Percentiles rank a stretch among this genome's conserved stretches.
These are phyloP conservation scores for Niveomyces coronatus DNA, from an alignment of 2,329 filamentous ascomycete genomes.

Conservation along the genomic window DNA sequence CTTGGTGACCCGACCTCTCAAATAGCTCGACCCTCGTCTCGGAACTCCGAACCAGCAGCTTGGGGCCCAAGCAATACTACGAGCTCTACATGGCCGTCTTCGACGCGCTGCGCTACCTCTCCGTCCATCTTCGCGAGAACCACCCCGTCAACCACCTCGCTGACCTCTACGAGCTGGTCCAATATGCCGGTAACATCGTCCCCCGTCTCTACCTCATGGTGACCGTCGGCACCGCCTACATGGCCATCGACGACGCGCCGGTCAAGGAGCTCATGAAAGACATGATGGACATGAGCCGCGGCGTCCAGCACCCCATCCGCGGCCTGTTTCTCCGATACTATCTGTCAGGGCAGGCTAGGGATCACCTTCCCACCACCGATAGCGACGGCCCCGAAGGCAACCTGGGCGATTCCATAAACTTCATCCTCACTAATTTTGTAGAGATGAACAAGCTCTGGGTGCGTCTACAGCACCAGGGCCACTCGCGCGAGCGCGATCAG, in stretches of 20 bases:
- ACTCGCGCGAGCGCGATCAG: constrained; percentile 88
- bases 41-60: constrained; percentile 91
- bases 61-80: constrained; percentile 99
- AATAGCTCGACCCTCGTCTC: constrained; percentile 97
- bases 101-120: constrained; percentile 91
- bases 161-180: constrained; percentile 93
- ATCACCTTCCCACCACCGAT: constrained; percentile 70
- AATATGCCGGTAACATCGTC: constrained; percentile 97
- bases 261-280: constrained; percentile 99
- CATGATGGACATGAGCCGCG: constrained; percentile 99
- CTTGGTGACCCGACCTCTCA: constrained; percentile 8
- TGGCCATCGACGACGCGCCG: constrained; percentile 94
- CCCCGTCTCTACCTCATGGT: constrained; percentile 98
- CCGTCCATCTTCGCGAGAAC: constrained; percentile 91
- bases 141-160: constrained; percentile 97
- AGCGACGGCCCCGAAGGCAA: constrained; percentile 92
- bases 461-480: constrained; percentile 90
- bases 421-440: constrained; percentile 95
- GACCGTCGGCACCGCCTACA: constrained; percentile 97
- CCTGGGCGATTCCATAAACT: constrained; percentile 94
- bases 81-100: constrained; percentile 99
- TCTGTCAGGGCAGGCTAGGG: constrained; percentile 85
- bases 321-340: constrained; percentile 95
- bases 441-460: constrained; percentile 99
- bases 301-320: constrained; percentile 92